Evolutionary conservation across 2,329 filamentous ascomycete genomes (phyloP), one percentile per base, ranked within the genome.

Genomic region (Claviceps sp.): DNA sequence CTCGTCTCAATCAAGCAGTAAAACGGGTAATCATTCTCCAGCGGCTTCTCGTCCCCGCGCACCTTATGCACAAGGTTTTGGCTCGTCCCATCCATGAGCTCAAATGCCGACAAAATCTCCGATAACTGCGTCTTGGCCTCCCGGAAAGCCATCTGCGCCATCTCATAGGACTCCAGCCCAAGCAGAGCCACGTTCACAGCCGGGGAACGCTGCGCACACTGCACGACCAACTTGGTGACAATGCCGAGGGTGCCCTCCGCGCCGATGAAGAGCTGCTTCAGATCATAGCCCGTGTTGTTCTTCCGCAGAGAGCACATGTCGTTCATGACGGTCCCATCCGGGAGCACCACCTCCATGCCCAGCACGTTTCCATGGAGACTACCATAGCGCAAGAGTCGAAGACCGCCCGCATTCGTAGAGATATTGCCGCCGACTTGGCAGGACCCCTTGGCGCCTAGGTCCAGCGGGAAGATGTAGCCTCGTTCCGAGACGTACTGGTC

Each of bases 221-320:
- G 77, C 56, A 98, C 85, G 3, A 89, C 90, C 40, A 97, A 77
- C 47, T 81, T 90, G 18, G 93, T 98, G 61, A 98, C 86, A 62
- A 97, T 86, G 50, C 93, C 93, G 56, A 97, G 85, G 5, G 93
- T 97, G 24, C 93, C 93, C 69, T 98, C 93, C 37, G 84, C 87
- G 46, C 93, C 93, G 61, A 98, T 95, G 67, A 98, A 96, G 38
- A 96, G 78, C 69, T 96, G 91, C 74, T 96, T 96, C 53, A 96
- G 70, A 66, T 98, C 94, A 69, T 97, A 98, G 30, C 93, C 93
- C 2, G 93, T 98, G 72, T 98, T 98, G 76, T 98, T 97, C 76
- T 98, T 98, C 59, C 93, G 82, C 53, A 98, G 75, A 54, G 80
- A 90, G 59, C 81, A 85, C 37, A 98, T 81, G 61, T 96, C 89